Conservation (phyloP, 768 basidiomycete genomes). For the Rhodotorula babjevae region DNA sequence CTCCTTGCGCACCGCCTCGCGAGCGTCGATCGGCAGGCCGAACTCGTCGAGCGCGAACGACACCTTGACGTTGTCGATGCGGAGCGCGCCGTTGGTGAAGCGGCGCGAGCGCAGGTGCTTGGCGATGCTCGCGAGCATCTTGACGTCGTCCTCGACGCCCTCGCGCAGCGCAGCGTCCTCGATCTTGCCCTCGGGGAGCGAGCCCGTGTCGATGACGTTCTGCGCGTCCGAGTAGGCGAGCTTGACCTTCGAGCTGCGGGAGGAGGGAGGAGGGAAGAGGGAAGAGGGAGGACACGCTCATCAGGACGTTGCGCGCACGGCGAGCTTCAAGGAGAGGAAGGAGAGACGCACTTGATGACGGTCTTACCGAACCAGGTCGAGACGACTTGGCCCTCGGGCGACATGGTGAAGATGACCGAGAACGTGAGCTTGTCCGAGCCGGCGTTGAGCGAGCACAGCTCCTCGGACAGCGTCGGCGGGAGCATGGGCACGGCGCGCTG, state of each 20-base stretch:
- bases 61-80: slow-evolving; percentile 63
- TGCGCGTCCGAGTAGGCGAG: slow-evolving; percentile 79
- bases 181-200: slow-evolving; percentile 55
- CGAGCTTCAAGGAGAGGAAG: neutral
- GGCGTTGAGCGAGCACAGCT: slow-evolving; percentile 84
- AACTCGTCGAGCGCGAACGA: slow-evolving; percentile 71
- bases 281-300: neutral
- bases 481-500: slow-evolving; percentile 97
- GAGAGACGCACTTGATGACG: slow-evolving; percentile 65
- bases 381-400: slow-evolving; percentile 69
- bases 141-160: slow-evolving; percentile 72
- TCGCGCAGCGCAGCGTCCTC: slow-evolving; percentile 43
- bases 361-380: slow-evolving; percentile 93
- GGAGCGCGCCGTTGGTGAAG: slow-evolving; percentile 73
- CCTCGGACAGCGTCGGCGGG: slow-evolving; percentile 84
- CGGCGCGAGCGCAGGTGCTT: slow-evolving; percentile 67
- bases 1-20: slow-evolving; percentile 60
- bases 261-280: no score
- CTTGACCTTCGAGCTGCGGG: slow-evolving; percentile 73
- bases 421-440: slow-evolving; percentile 86
- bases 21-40: slow-evolving; percentile 75
- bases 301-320: neutral
- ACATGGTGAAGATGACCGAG: slow-evolving; percentile 80
- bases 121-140: slow-evolving; percentile 62
- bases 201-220: slow-evolving; percentile 68